These are phyloP conservation scores for Umbelopsis ramanniana DNA, from an alignment of 192 early-diverging fungal species.

Conservation along the genomic window DNA sequence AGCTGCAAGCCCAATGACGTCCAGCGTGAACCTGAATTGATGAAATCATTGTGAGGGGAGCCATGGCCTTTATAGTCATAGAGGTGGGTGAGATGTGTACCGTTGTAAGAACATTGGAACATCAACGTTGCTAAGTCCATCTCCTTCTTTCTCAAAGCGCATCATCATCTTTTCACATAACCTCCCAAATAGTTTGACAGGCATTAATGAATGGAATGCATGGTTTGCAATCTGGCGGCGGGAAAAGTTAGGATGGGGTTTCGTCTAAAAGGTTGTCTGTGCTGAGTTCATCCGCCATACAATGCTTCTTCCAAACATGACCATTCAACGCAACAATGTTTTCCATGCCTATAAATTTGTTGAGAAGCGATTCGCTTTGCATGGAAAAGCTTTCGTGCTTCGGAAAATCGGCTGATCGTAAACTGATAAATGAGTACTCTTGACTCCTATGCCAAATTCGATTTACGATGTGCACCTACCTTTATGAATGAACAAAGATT, in stretches of 20 bases:
- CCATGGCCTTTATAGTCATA: too few relatives aligned
- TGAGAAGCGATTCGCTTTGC: neutral
- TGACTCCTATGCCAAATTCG: too few relatives aligned
- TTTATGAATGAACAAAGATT: neutral
- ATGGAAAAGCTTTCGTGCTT: neutral
- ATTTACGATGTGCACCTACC: neutral
- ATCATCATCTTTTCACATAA: slow-evolving; percentile 3
- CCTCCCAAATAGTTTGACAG: slow-evolving; percentile 30
- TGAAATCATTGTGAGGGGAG: too few relatives aligned
- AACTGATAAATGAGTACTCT: too few relatives aligned
- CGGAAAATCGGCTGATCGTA: too few relatives aligned
- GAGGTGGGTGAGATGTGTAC: too few relatives aligned
- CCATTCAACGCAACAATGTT: too few relatives aligned
- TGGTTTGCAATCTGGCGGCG: neutral
- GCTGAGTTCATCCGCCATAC: too few relatives aligned
- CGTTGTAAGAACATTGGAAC: neutral
- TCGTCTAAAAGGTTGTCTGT: too few relatives aligned
- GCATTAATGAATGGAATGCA: slow-evolving; percentile 33
- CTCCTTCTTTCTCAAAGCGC: neutral
- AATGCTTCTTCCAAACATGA: too few relatives aligned
- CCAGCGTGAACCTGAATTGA: slow-evolving; percentile 25
- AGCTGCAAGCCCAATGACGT: slow-evolving; percentile 36
- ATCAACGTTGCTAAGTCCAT: neutral
- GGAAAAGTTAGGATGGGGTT: too few relatives aligned
- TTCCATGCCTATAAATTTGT: too few relatives aligned